Evolutionary conservation across 768 basidiomycete genomes (phyloP).

Genomic region (Leccinum longicurvipes): DNA sequence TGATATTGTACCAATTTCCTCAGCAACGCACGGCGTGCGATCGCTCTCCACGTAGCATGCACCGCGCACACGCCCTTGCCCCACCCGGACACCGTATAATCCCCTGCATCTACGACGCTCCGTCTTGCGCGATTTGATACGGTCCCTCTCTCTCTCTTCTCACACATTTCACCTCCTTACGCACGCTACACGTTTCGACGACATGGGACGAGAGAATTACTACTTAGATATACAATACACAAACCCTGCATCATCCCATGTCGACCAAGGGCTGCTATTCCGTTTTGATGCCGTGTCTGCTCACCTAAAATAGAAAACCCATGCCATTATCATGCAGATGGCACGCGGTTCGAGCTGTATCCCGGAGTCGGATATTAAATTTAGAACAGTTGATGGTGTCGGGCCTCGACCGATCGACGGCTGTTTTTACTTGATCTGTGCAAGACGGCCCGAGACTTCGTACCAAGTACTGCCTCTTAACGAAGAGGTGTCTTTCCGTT

Average conservation of each 20-base stretch:
- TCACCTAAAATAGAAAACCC: not conserved
- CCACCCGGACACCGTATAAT: not conserved
- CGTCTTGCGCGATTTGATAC: not conserved
- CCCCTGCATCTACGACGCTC: not conserved
- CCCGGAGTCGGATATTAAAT: not conserved
- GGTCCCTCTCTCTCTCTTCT: not conserved
- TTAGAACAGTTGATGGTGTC: not conserved
- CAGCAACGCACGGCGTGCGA: not conserved
- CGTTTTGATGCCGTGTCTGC: not conserved
- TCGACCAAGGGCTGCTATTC: not conserved
- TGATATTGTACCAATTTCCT: constrained; percentile 10
- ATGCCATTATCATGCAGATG: not conserved
- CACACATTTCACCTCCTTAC: not conserved
- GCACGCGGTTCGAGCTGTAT: not conserved
- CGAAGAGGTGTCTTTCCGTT: not conserved
- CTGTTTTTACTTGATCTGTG: no score
- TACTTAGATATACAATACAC: not conserved
- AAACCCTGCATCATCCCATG: not conserved
- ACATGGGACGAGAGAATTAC: not conserved
- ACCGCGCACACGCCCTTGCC: no score
- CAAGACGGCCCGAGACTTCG: no score
- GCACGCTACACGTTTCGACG: not conserved
- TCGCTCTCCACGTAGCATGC: not conserved
- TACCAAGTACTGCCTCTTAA: no score
- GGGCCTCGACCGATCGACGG: no score